A percentile compares a stretch with the other conserved stretches of the same genome.
phyloP scores from a whole-genome alignment of 129 eudicot genomes.

The Mikania micrantha region DNA sequence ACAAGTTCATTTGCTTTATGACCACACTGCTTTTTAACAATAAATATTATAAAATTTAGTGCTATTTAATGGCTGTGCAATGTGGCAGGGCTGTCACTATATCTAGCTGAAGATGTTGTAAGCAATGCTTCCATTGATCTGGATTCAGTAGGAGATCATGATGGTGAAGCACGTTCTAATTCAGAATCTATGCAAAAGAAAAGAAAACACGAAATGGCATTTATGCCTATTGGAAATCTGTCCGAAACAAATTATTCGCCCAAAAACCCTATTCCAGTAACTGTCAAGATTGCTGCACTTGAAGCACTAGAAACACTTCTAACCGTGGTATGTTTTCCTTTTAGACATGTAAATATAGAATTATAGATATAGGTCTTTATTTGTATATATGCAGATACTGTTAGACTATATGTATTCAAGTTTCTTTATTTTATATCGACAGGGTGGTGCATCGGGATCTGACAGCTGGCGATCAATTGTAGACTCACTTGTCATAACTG shows the following conservation, averaged over 20 bases:
- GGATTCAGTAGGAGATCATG: slow-evolving; percentile 26
- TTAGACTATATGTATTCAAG: not conserved
- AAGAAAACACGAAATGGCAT: slow-evolving; percentile 57
- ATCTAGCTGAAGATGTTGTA: slow-evolving; percentile 51
- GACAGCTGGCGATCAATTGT: slow-evolving; percentile 66
- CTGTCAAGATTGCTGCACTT: slow-evolving; percentile 78
- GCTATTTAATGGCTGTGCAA: slow-evolving; percentile 12
- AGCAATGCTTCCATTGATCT: slow-evolving; percentile 50
- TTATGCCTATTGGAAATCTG: slow-evolving; percentile 31
- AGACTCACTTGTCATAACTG: slow-evolving; percentile 46
- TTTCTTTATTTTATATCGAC: slow-evolving; percentile 8
- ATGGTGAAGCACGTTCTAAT: slow-evolving; percentile 19
- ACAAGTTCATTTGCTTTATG: not conserved
- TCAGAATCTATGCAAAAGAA: slow-evolving; percentile 51
- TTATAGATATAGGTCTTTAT: not conserved
- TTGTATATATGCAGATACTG: not conserved
- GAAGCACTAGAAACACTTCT: slow-evolving; percentile 79
- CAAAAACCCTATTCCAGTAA: slow-evolving; percentile 29
- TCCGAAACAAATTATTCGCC: slow-evolving; percentile 20
- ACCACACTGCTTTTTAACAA: not conserved
- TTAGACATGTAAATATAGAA: not conserved
- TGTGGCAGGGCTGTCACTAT: slow-evolving; percentile 62
- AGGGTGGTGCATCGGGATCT: slow-evolving; percentile 80
- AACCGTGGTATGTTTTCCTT: slow-evolving; percentile 49
- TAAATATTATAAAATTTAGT: not conserved